phyloP scores from a whole-genome alignment of 768 basidiomycete genomes.

The Amanita pseudoporphyria region DNA sequence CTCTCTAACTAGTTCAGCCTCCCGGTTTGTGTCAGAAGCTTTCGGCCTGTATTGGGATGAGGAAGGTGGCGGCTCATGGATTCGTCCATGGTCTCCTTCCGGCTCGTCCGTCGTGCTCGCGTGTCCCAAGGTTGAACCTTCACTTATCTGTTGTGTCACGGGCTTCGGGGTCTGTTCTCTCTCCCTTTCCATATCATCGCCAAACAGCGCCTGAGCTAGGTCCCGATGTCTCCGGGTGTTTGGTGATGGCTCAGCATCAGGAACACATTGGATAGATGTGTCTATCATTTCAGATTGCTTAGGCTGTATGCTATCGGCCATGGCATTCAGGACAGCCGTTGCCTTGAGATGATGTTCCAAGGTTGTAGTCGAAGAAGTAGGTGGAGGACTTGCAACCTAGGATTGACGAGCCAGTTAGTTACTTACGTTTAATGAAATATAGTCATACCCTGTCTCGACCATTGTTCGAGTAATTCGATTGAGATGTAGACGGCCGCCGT shows the following conservation, averaged over 20 bases:
- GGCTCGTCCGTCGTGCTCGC: not conserved
- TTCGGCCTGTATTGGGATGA: not conserved
- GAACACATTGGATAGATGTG: slow-evolving; percentile 9
- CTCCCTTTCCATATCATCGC: slow-evolving; percentile 29
- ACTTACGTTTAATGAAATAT: slow-evolving; percentile 3
- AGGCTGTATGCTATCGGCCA: slow-evolving; percentile 40
- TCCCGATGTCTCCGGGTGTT: slow-evolving; percentile 59
- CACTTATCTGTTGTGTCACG: slow-evolving; percentile 13
- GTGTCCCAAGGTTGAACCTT: slow-evolving; percentile 3
- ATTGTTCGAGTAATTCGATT: slow-evolving; percentile 59
- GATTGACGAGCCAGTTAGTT: slow-evolving; percentile 8
- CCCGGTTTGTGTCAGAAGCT: slow-evolving; percentile 16
- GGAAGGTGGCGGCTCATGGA: not conserved
- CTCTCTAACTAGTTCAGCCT: slow-evolving; percentile 50
- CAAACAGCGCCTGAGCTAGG: slow-evolving; percentile 72
- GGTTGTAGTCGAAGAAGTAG: slow-evolving; percentile 20
- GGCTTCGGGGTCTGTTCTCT: slow-evolving; percentile 12
- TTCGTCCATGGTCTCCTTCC: not conserved
- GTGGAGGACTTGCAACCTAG: slow-evolving; percentile 55
- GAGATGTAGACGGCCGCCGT: slow-evolving; percentile 75
- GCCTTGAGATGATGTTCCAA: slow-evolving; percentile 49
- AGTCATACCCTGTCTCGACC: slow-evolving; percentile 32
- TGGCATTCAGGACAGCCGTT: slow-evolving; percentile 58
- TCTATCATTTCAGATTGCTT: slow-evolving; percentile 12
- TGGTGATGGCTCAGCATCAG: slow-evolving; percentile 23